Conservation (phyloP, 2,329 filamentous ascomycete genomes). For the Tolypocladium endophyticum region DNA sequence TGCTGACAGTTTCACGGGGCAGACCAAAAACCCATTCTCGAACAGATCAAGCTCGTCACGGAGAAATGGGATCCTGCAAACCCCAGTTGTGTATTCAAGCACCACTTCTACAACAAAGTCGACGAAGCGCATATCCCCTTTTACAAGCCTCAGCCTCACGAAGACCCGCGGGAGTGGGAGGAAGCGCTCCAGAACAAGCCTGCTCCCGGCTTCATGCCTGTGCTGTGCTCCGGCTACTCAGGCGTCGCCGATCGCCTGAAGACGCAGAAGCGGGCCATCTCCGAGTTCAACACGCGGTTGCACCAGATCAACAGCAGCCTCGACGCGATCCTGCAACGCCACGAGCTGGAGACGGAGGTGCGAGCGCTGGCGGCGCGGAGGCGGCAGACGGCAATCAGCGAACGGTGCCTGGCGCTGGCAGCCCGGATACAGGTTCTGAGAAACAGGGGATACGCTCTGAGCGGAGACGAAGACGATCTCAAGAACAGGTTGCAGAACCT, state of each 20-base stretch:
- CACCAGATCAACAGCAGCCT: conserved; percentile 73
- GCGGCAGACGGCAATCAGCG: conserved; percentile 61
- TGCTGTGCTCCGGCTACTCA: conserved; percentile 63
- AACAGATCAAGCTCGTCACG: conserved; percentile 61
- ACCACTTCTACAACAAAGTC: conserved; percentile 83
- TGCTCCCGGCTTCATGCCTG: conserved; percentile 64
- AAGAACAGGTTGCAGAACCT: conserved; percentile 60
- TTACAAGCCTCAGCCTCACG: conserved; percentile 58
- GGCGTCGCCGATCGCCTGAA: conserved; percentile 62
- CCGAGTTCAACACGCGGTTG: conserved; percentile 58
- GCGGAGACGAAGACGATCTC: conserved; percentile 68
- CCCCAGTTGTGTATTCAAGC: conserved; percentile 63
- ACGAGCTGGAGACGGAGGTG: conserved; percentile 68
- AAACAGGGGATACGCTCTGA: conserved; percentile 72
- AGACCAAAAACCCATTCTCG: conserved; percentile 60
- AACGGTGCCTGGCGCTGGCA: conserved; percentile 63
- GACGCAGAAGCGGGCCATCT: conserved; percentile 59
- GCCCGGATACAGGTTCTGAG: conserved; percentile 71
- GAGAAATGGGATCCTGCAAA: conserved; percentile 64
- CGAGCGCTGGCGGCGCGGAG: conserved; percentile 62
- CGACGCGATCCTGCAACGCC: conserved; percentile 60
- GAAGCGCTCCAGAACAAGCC: conserved; percentile 74
- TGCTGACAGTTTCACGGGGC: background rate
- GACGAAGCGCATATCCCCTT: conserved; percentile 65
- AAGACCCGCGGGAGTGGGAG: conserved; percentile 74